phyloP scores from a whole-genome alignment of 768 basidiomycete genomes.

The Boletus sensibilis region DNA sequence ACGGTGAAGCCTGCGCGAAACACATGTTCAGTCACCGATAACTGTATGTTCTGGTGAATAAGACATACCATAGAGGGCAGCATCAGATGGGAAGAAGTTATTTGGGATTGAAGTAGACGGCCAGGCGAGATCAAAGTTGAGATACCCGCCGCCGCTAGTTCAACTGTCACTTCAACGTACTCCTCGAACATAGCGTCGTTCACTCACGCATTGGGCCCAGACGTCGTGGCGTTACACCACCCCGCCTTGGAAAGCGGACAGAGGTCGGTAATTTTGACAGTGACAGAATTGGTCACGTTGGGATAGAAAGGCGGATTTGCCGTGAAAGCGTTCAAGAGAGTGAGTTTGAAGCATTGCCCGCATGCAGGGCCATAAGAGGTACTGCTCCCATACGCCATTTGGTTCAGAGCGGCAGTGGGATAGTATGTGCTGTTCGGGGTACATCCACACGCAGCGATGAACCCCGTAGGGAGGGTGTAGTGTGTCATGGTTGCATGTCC shows the following conservation, averaged over 20 bases:
- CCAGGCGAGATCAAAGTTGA: slow-evolving; percentile 84
- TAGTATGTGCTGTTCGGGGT: slow-evolving; percentile 60
- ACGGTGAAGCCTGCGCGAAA: slow-evolving; percentile 39
- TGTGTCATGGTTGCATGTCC: slow-evolving; percentile 81
- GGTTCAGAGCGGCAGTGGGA: slow-evolving; percentile 77
- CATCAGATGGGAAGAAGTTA: slow-evolving; percentile 75
- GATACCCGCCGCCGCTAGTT: slow-evolving; percentile 58
- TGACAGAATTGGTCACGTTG: slow-evolving; percentile 53
- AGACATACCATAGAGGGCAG: slow-evolving; percentile 56
- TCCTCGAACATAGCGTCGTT: not conserved
- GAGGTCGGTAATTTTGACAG: slow-evolving; percentile 78
- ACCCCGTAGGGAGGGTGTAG: slow-evolving; percentile 49
- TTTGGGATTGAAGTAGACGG: slow-evolving; percentile 69
- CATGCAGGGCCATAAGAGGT: slow-evolving; percentile 71
- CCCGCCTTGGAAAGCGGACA: slow-evolving; percentile 63
- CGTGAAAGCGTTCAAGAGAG: slow-evolving; percentile 65
- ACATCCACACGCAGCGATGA: slow-evolving; percentile 75
- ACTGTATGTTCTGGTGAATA: not conserved
- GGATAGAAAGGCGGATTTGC: slow-evolving; percentile 72
- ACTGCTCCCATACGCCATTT: slow-evolving; percentile 78
- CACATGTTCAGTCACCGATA: slow-evolving; percentile 32
- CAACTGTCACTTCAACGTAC: not conserved
- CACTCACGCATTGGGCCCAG: slow-evolving; percentile 62
- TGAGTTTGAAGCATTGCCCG: slow-evolving; percentile 78
- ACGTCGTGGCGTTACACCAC: slow-evolving; percentile 70